phyloP scores from a whole-genome alignment of 805 yeast species.

The Wickerhamiella cacticola region DNA sequence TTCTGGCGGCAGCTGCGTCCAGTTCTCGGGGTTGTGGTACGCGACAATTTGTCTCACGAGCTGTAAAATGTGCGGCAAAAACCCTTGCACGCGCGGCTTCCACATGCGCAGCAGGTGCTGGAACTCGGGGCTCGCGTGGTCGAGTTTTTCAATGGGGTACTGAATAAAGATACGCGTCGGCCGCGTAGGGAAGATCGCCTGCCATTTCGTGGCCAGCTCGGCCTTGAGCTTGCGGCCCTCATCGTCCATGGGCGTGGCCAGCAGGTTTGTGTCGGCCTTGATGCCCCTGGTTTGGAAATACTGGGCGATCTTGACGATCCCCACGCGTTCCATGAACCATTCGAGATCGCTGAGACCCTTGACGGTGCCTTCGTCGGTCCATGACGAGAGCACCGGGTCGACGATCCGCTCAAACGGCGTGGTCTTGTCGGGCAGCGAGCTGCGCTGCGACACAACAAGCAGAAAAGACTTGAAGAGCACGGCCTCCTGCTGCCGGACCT shows the following conservation, averaged over 20 bases:
- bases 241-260: constrained; percentile 80
- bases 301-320: constrained; percentile 84
- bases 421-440: constrained; percentile 51
- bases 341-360: constrained; percentile 81
- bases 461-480: constrained; percentile 89
- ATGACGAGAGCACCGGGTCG: constrained; percentile 81
- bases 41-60: constrained; percentile 83
- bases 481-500: constrained; percentile 78
- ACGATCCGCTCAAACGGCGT: constrained; percentile 77
- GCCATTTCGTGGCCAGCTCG: constrained; percentile 81
- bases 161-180: constrained; percentile 92
- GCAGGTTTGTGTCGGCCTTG: constrained; percentile 57
- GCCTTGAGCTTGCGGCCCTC: constrained; percentile 65
- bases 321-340: constrained; percentile 97
- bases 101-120: constrained; percentile 59
- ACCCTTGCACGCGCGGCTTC: constrained; percentile 88
- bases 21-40: constrained; percentile 84
- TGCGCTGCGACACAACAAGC: constrained; percentile 79
- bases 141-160: constrained; percentile 84
- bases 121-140: constrained; percentile 66
- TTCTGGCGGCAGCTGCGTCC: constrained; percentile 76
- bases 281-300: constrained; percentile 79
- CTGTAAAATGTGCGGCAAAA: constrained; percentile 81
- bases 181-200: constrained; percentile 84
- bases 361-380: constrained; percentile 87